Conservation (phyloP, 139 green algal species). For the Closterium sp. region DNA sequence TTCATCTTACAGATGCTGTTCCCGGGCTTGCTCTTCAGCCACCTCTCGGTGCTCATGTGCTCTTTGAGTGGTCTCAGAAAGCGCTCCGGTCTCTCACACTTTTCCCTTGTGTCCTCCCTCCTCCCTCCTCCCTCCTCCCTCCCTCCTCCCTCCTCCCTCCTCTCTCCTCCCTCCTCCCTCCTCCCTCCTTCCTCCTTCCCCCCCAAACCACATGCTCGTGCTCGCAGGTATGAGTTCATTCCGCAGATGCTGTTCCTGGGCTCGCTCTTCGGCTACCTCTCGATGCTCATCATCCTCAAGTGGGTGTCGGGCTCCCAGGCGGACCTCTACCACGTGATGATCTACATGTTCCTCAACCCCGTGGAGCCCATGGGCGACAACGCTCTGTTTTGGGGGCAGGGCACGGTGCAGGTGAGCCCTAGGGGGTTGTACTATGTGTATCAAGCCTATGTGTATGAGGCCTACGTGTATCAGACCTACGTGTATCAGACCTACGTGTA, state of each 20-base stretch:
- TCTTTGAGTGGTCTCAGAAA: too few relatives aligned
- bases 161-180: too few relatives aligned
- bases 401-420: conserved; percentile 31
- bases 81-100: too few relatives aligned
- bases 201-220: too few relatives aligned
- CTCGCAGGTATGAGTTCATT: conserved; percentile 74
- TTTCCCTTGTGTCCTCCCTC: too few relatives aligned
- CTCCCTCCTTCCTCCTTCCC: too few relatives aligned
- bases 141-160: too few relatives aligned
- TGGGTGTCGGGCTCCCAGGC: conserved; percentile 74
- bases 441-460: too few relatives aligned
- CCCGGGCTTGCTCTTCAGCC: conserved; percentile 93
- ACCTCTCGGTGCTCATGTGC: conserved; percentile 87
- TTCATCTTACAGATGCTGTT: conserved; percentile 96
- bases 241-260: conserved; percentile 97
- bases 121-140: too few relatives aligned
- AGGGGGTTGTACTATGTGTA: too few relatives aligned
- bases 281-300: conserved; percentile 91
- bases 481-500: too few relatives aligned
- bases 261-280: conserved; percentile 95
- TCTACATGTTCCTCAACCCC: conserved; percentile 97
- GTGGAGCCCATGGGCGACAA: conserved; percentile 62
- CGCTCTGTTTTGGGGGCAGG: conserved; percentile 64
- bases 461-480: too few relatives aligned
- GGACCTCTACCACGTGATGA: conserved; percentile 98